A percentile compares a stretch with the other conserved stretches of the same genome.
Conservation (phyloP, 1,284 basidiomycete species). For the Garcileccinum viscosum region DNA sequence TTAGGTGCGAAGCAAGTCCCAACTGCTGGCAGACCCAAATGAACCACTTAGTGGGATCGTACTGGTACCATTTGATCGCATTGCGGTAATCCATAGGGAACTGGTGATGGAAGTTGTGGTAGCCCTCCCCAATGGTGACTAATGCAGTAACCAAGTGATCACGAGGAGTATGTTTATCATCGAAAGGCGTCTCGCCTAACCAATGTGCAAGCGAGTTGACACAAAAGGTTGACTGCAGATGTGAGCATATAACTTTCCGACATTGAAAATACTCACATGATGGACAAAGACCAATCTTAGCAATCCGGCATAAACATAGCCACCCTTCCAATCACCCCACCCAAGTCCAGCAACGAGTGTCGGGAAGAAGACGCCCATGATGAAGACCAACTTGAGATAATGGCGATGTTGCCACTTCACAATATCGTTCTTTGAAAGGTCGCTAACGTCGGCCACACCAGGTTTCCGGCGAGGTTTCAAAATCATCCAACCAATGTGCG, state of each 20-base stretch:
- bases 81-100: slow-evolving; percentile 96
- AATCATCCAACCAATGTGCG: slow-evolving; percentile 94
- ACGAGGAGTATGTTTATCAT: slow-evolving; percentile 93
- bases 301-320: slow-evolving; percentile 87
- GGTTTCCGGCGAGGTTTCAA: slow-evolving; percentile 88
- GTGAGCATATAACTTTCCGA: slow-evolving; percentile 13
- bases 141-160: slow-evolving; percentile 90
- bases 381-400: slow-evolving; percentile 76
- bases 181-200: slow-evolving; percentile 91
- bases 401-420: slow-evolving; percentile 88
- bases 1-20: slow-evolving; percentile 86
- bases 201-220: slow-evolving; percentile 96
- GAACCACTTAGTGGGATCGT: slow-evolving; percentile 92
- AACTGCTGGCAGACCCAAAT: slow-evolving; percentile 71
- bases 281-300: slow-evolving; percentile 86
- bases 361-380: slow-evolving; percentile 79
- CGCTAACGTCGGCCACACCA: slow-evolving; percentile 88
- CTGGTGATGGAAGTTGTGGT: slow-evolving; percentile 97
- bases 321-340: slow-evolving; percentile 88
- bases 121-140: slow-evolving; percentile 90
- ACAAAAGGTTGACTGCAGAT: slow-evolving; percentile 84
- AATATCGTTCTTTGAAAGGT: slow-evolving; percentile 78
- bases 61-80: slow-evolving; percentile 92
- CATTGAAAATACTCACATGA: slow-evolving; percentile 63
- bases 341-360: slow-evolving; percentile 77